Percentiles rank a stretch among this genome's conserved stretches.
phyloP scores from a whole-genome alignment of 139 green algal species.

The Haematococcus sp. region DNA sequence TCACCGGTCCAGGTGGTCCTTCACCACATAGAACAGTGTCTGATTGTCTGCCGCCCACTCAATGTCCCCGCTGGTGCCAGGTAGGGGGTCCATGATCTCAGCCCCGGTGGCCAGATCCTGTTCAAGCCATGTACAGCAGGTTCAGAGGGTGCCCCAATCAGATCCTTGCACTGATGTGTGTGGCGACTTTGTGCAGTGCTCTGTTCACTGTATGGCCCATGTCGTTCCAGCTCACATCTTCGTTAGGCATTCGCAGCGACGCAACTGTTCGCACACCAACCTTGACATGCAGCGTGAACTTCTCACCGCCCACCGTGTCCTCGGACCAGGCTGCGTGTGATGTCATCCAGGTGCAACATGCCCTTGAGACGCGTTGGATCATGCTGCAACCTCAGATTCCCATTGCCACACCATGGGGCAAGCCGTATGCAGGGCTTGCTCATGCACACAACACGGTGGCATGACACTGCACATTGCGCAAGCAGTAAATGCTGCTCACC shows the following conservation, averaged over 20 bases:
- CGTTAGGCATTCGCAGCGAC: not conserved
- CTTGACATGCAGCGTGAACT: slow-evolving; percentile 80
- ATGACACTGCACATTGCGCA: no score
- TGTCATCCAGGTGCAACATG: slow-evolving; percentile 30
- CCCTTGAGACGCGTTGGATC: slow-evolving; percentile 9
- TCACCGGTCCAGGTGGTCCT: slow-evolving; percentile 72
- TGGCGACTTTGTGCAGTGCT: no score
- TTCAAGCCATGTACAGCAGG: no score
- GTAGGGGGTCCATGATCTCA: slow-evolving; percentile 64
- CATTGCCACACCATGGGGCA: no score
- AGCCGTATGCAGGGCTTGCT: no score
- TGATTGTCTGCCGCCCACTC: slow-evolving; percentile 69
- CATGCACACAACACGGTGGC: no score
- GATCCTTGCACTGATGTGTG: not conserved
- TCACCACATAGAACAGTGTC: slow-evolving; percentile 74
- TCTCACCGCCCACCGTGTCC: slow-evolving; percentile 80
- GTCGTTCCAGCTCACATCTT: no score
- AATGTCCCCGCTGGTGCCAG: slow-evolving; percentile 45
- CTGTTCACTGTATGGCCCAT: no score
- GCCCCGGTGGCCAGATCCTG: slow-evolving; percentile 54
- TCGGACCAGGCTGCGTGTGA: slow-evolving; percentile 48
- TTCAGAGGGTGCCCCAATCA: not conserved
- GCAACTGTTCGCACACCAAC: slow-evolving; percentile 30
- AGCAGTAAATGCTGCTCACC: no score
- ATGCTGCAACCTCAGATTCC: no score